Base-by-base conservation (phyloP, 352 stramenopile species). In the Pythium utonaiense region DNA sequence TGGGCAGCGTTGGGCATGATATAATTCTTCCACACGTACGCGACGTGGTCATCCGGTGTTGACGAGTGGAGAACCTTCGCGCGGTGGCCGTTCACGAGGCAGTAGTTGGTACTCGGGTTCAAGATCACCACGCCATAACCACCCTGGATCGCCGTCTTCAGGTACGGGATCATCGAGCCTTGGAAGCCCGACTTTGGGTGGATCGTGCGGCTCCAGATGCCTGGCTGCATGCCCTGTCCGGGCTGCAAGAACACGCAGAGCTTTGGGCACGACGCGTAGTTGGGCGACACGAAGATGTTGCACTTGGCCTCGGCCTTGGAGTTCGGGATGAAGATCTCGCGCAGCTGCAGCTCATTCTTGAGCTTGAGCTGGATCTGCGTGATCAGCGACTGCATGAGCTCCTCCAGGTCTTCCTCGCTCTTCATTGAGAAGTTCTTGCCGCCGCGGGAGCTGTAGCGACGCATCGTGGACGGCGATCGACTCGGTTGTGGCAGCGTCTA, bases 11-110 rank as follows among this genome's bases (percentile, higher is more conserved):
- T 91, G 6, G 84, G 84, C 64, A 79, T 71, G 28, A 95, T 83
- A 65, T 93, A 93, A 62, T 93, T 91, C 60, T 91, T 93, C 83
- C 83, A 95, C 2, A 94, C 84, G 67, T 94, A 89, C 31, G 77
- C 63, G 0, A 93, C 73, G 53, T 95, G 86, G 17, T 88, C 84
- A 27, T 93, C 83, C 0, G 86, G 86, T 19, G 84, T 86, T 1
- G 71, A 59, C 12, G 82, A 93, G 68, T 94, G 77, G 48, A 93
- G 69, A 44, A 95, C 88, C 58, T 94, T 93, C 63, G 80, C 84
- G 56, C 71, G 74, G 54, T 94, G 81, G 52, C 84, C 84, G 52
- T 94, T 91, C 24, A 94, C 85, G 36, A 80, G 71, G 44, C 77
- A 79, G 48, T 71, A 82, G 60, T 95, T 95, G 33, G 84, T 90